These are phyloP conservation scores for Hippophae rhamnoides DNA, from an alignment of 306 rosid genomes.

Conservation along the genomic window DNA sequence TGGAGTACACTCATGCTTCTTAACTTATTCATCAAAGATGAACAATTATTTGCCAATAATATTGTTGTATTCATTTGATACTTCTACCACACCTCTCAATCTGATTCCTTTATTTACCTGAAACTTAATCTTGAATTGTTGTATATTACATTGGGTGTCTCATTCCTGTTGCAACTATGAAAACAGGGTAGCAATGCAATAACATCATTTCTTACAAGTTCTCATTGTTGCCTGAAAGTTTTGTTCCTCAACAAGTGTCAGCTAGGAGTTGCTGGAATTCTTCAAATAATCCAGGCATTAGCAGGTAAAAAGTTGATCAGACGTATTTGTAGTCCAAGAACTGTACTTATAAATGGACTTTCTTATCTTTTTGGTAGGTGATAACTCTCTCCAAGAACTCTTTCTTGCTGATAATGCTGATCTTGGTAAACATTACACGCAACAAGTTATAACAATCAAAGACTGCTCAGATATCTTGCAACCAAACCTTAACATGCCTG, in stretches of 20 bases:
- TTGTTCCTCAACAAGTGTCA: constrained; percentile 69
- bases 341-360: background rate
- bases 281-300: constrained; percentile 55
- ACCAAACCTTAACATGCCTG: constrained; percentile 24
- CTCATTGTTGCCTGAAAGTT: constrained; percentile 60
- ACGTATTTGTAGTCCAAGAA: constrained; percentile 9
- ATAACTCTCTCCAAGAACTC: constrained; percentile 58
- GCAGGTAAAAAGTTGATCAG: constrained; percentile 40
- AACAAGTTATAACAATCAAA: constrained; percentile 24
- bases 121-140: background rate
- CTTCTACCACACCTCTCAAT: background rate
- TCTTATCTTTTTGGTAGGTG: constrained; percentile 32
- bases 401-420: constrained; percentile 53
- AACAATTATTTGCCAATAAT: too few relatives aligned
- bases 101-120: background rate
- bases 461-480: constrained; percentile 21
- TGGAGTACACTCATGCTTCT: too few relatives aligned
- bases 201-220: constrained; percentile 50
- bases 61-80: too few relatives aligned
- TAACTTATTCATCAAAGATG: too few relatives aligned
- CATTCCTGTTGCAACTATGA: constrained; percentile 14
- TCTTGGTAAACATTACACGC: constrained; percentile 22
- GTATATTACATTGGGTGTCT: background rate
- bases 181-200: constrained; percentile 56
- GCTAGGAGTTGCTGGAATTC: constrained; percentile 64